These are phyloP conservation scores for Thielaviopsis ethacetica DNA, from an alignment of 2,329 filamentous ascomycete genomes.

Conservation along the genomic window DNA sequence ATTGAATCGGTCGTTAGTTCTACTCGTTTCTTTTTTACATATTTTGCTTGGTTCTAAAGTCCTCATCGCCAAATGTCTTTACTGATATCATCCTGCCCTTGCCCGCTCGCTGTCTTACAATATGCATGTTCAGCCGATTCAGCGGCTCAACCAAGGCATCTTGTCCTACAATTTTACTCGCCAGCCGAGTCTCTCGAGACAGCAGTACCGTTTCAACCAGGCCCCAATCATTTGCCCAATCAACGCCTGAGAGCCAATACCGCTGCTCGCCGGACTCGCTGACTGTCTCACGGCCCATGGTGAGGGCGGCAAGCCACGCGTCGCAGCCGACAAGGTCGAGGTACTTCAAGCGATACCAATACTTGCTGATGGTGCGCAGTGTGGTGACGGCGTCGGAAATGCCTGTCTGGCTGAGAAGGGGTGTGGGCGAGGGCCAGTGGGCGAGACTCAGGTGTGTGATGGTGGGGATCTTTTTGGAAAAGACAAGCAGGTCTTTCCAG, in stretches of 20 bases:
- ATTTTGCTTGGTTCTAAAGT: no score
- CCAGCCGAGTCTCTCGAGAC: neutral
- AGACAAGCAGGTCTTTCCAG: neutral
- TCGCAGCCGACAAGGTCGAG: neutral
- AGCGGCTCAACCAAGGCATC: neutral
- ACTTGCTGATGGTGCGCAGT: neutral
- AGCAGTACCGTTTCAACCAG: neutral
- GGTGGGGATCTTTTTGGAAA: neutral
- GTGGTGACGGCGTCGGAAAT: neutral
- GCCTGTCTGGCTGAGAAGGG: neutral
- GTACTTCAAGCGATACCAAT: neutral
- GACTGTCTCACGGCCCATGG: neutral
- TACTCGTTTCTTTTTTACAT: neutral
- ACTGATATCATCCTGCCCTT: neutral
- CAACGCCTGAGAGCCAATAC: neutral
- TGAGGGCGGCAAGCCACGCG: neutral
- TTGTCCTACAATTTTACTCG: neutral
- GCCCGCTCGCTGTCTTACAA: neutral
- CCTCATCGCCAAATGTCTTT: no score
- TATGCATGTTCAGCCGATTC: neutral
- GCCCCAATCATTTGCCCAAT: conserved; percentile 4
- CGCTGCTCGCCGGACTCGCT: neutral
- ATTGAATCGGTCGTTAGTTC: neutral
- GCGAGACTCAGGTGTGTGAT: neutral
- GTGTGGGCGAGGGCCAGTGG: neutral